Conservation (phyloP, 169 alveolate genomes). For the Plasmodium cynomolgi region DNA sequence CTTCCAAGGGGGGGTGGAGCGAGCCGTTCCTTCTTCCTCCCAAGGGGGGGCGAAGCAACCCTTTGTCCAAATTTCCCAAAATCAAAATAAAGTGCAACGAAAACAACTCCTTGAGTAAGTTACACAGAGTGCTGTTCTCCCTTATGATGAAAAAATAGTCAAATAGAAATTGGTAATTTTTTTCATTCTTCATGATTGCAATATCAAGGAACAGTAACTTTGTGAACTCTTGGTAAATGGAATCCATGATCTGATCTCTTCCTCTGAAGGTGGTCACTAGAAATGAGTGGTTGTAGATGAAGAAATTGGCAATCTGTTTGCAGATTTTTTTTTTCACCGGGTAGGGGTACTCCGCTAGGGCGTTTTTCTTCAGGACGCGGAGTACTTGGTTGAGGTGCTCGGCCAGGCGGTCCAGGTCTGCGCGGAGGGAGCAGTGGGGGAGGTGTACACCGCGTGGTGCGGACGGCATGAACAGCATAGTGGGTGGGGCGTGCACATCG, state of each 20-base stretch:
- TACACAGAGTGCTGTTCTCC: background rate
- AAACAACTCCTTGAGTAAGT: slow-evolving; percentile 6
- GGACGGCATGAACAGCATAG: background rate
- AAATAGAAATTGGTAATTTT: slow-evolving; percentile 7
- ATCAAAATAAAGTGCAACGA: slow-evolving; percentile 21
- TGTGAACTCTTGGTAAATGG: slow-evolving; percentile 21
- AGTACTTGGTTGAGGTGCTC: background rate
- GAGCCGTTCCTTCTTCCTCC: background rate
- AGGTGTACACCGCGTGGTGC: background rate
- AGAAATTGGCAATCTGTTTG: slow-evolving; percentile 7
- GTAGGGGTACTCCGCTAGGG: slow-evolving; percentile 19
- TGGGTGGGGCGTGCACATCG: too few relatives aligned
- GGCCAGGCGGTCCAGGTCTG: slow-evolving; percentile 15
- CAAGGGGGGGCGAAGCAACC: background rate
- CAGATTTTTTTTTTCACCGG: slow-evolving; percentile 18
- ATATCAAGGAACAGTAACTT: slow-evolving; percentile 41
- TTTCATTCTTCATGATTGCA: slow-evolving; percentile 20
- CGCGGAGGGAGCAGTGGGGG: background rate
- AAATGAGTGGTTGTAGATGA: slow-evolving; percentile 30
- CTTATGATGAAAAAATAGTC: slow-evolving; percentile 2
- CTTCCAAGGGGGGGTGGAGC: background rate
- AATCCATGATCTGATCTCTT: slow-evolving; percentile 1
- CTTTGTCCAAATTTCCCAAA: background rate
- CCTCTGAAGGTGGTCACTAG: background rate
- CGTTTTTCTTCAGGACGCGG: slow-evolving; percentile 15